Evolutionary conservation across 164 flowering plant genomes (phyloP).

Genomic region (Kingdonia uniflora): DNA sequence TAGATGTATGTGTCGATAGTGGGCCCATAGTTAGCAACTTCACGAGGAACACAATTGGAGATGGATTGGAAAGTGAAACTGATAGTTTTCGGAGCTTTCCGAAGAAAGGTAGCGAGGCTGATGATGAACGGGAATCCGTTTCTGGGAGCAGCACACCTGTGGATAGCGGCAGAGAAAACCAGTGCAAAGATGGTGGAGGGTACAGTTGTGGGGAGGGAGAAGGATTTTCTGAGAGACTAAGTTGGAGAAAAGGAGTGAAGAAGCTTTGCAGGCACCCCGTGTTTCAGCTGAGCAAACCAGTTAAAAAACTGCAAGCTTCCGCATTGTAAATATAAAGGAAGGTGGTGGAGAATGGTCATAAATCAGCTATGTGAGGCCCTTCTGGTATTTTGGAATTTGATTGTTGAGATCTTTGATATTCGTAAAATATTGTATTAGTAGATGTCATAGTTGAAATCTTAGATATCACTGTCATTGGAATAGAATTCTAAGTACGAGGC

Average conservation of each 20-base stretch:
- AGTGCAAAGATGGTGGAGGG: slow-evolving; percentile 15
- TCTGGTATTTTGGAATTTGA: not conserved
- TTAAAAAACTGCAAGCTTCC: slow-evolving; percentile 32
- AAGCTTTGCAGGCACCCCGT: slow-evolving; percentile 64
- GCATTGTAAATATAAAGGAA: slow-evolving; percentile 31
- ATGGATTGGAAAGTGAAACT: slow-evolving; percentile 26
- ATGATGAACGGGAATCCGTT: slow-evolving; percentile 23
- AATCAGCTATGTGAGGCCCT: not conserved
- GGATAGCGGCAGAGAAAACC: slow-evolving; percentile 11
- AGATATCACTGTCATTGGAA: too few relatives aligned
- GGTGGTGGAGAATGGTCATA: slow-evolving; percentile 14
- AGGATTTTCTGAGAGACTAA: slow-evolving; percentile 37
- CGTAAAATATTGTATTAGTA: slow-evolving; percentile 2
- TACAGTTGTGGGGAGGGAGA: slow-evolving; percentile 29
- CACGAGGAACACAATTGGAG: slow-evolving; percentile 17
- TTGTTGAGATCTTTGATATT: not conserved
- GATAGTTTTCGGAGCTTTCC: slow-evolving; percentile 34
- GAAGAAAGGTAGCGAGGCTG: slow-evolving; percentile 18
- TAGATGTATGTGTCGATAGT: slow-evolving; percentile 8
- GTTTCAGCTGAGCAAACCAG: slow-evolving; percentile 51
- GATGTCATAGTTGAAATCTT: not conserved
- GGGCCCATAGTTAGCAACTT: slow-evolving; percentile 10
- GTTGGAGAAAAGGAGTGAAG: slow-evolving; percentile 55
- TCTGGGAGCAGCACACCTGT: slow-evolving; percentile 16
- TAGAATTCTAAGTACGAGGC: too few relatives aligned